Base-by-base conservation (phyloP, 352 stramenopile species). In the Pythium phragmiticola region DNA sequence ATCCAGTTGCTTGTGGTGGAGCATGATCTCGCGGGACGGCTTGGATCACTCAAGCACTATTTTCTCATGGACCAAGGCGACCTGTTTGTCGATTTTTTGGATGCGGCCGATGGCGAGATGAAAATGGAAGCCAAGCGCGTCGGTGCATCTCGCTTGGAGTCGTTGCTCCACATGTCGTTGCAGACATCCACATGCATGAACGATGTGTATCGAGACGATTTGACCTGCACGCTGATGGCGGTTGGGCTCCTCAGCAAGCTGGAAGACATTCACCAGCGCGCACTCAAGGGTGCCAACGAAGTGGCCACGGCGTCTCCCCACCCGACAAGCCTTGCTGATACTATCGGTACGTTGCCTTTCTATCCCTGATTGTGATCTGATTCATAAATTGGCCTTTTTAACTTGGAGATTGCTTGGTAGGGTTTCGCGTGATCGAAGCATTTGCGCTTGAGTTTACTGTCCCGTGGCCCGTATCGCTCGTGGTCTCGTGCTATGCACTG, bases 31-130 rank as follows among this genome's bases (percentile, higher is more conserved):
- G 72, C 83, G 48, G 83, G 85, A 43, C 82, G 88, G 4, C 56
- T 97, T 12, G 65, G 74, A 21, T 96, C 94, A 16, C 77, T 99
- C 61, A 98, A 98, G 68, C 95, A 98, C 60, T 99, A 99, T 74
- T 99, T 99, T 55, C 75, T 99, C 7, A 93, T 99, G 73, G 96
- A 99, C 65, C 96, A 99, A 72, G 98, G 98, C 30, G 97, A 99
- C 65, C 98, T 99, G 62, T 98, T 99, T 59, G 90, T 98, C 14
- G 90, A 99, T 63, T 99, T 99, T 73, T 92, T 99, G 70, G 95
- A 99, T 66, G 78, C 92, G 5, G 97, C 97, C 0, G 95, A 98
- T 68, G 81, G 86, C 39, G 97, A 99, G 64, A 80, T 99, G 13
- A 93, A 93, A 60, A 60, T 90, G 57, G 75, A 82, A 16, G 84